Base-by-base conservation (phyloP, 1,139 yeast species). In the Debaryomyces udenii region DNA sequence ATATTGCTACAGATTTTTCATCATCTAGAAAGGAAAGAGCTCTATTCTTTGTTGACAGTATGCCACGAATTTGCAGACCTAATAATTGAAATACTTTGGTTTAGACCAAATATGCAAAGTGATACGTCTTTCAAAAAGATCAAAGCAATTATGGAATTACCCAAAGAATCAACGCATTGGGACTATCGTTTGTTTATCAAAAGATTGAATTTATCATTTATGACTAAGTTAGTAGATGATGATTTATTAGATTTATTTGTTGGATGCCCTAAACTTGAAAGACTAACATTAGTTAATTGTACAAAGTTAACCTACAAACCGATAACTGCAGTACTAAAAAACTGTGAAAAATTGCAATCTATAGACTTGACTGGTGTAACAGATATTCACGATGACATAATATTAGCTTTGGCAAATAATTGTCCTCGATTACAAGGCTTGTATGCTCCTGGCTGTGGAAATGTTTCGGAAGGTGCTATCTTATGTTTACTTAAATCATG, bases 291-390 rank as follows among this genome's bases (percentile, higher is more conserved):
- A 40, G 91, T 89, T 9, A 86, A 85, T 53, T 91, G 97, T 61
- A 74, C 82, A 13, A 75, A 78, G 47, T 65, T 91, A 27, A 68
- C 88, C 0, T 81, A 84, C 48, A 55, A 44, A 3, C 82, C 91
- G 7, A 78, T 91, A 27, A 73, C 86, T 3, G 66, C 69, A 3
- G 81, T 90, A 9, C 64, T 91, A 35, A 60, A 69, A 40, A 79
- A 80, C 27, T 89, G 96, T 62, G 76, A 75, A 46, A 74, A 80
- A 49, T 66, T 93, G 44, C 95, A 88, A 59, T 86, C 96, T 31
- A 84, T 93, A 38, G 99, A 93, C 64, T 74, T 93, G 53, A 84
- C 96, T 0, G 93, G 94, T n/a, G 84, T 89, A n/a, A 75, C 74
- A 31, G 80, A 76, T 49, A 69, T 73, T 39, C 78, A 73, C 46